A percentile compares a stretch with the other conserved stretches of the same genome.
Evolutionary conservation across 495 filamentous ascomycete species (phyloP).

Genomic region (Jackrogersella multiformis): DNA sequence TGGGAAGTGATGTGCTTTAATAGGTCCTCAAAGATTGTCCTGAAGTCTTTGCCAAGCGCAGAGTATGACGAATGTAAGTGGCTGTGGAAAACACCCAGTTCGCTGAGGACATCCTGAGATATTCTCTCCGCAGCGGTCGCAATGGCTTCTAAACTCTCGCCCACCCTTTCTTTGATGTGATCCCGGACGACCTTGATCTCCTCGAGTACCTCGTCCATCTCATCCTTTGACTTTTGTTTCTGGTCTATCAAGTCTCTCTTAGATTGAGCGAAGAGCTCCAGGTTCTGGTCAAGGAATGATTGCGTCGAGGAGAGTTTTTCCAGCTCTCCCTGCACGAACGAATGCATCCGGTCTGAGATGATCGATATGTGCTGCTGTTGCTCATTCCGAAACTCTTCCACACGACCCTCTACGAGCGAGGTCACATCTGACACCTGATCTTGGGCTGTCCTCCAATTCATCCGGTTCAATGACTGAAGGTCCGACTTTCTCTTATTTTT

Average conservation of each 20-base stretch:
- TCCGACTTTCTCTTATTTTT: slow-evolving; percentile 86
- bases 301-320: slow-evolving; percentile 71
- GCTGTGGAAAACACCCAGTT: slow-evolving; percentile 81
- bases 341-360: slow-evolving; percentile 73
- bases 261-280: slow-evolving; percentile 69
- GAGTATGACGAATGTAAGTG: slow-evolving; percentile 88
- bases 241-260: slow-evolving; percentile 73
- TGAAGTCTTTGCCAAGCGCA: slow-evolving; percentile 88
- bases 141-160: slow-evolving; percentile 83
- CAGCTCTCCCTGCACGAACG: slow-evolving; percentile 77
- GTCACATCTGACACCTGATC: slow-evolving; percentile 77
- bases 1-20: slow-evolving; percentile 78
- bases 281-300: slow-evolving; percentile 72
- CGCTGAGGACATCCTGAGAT: slow-evolving; percentile 87
- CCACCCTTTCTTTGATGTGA: slow-evolving; percentile 84
- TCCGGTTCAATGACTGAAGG: slow-evolving; percentile 80
- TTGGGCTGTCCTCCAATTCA: slow-evolving; percentile 80
- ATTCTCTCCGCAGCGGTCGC: slow-evolving; percentile 87
- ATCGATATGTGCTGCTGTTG: slow-evolving; percentile 74
- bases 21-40: slow-evolving; percentile 81
- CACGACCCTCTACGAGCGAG: slow-evolving; percentile 73
- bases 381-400: slow-evolving; percentile 71
- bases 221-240: slow-evolving; percentile 75
- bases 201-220: slow-evolving; percentile 90
- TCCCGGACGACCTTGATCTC: slow-evolving; percentile 90